Evolutionary conservation across 106 monocot genomes (phyloP), one percentile per base, ranked within the genome.

Genomic region (Posidonia australis): DNA sequence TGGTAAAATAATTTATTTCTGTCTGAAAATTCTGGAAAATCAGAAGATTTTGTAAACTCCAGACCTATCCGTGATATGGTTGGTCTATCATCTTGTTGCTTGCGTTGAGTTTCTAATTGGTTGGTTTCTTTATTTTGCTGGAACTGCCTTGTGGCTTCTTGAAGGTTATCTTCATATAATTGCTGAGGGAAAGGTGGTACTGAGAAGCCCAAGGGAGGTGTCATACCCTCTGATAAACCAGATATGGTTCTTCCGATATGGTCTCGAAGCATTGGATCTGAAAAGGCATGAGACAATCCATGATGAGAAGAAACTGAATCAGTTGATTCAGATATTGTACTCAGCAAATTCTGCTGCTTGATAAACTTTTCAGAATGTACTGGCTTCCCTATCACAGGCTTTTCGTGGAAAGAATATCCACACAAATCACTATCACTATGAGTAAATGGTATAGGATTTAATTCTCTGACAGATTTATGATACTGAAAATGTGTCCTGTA

Each of bases 201-300:
- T 41, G 69, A 56, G 24, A 83, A 64, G 2, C 69, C 59, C 26
- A 74, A 53, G 45, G 32, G 43, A 22, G 74, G 20, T 16, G 9
- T 13, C 14, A 30, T 25, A 29, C 27, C 25, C 69, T 77, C 71
- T 24, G 48, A 43, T 24, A 64, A 42, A 61, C 43, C 29, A 17
- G 60, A 55, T 55, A 63, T 59, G 57, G 51, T 42, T 25, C 27
- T 72, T 19, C 53, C 69, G 51, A 28, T 23, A 13, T 67, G 42
- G 2, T 78, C 78, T 66, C 75, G 80, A 67, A 89, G 60, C 58
- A 79, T 21, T 52, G 89, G 55, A 67, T 94, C 86, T 68, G 89
- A 86, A 65, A 74, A 80, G 30, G 79, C 85, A 81, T 86, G 85
- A 60, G 78, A 72, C 53, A 89, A 66, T 18, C 64, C 72, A 67